Conservation (phyloP, 2,329 filamentous ascomycete genomes). For the Verticillium alfalfae region DNA sequence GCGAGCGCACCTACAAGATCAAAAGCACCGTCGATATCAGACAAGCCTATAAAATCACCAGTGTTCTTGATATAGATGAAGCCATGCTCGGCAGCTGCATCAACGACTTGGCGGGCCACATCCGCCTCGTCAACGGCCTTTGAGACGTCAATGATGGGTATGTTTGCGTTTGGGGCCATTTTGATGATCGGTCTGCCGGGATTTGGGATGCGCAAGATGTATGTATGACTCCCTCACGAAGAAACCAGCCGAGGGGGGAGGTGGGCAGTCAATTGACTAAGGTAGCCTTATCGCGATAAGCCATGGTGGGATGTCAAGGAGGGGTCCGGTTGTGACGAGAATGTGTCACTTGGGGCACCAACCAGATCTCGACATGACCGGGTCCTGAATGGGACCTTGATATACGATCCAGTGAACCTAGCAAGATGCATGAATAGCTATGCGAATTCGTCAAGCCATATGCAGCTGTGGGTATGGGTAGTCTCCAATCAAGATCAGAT, state of each 20-base stretch:
- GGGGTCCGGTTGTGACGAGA: neutral
- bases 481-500: neutral
- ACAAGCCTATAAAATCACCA: slow-evolving; percentile 59
- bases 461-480: too few species aligned
- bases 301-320: neutral
- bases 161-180: slow-evolving; percentile 31
- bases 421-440: neutral
- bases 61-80: slow-evolving; percentile 85
- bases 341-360: neutral
- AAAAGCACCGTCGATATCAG: slow-evolving; percentile 68
- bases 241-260: neutral
- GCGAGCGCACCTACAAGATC: slow-evolving; percentile 49
- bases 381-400: too few species aligned
- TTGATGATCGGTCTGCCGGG: neutral
- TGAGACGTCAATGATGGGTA: slow-evolving; percentile 81
- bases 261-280: neutral
- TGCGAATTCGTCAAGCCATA: too few species aligned
- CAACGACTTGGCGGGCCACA: slow-evolving; percentile 64
- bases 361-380: neutral
- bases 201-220: neutral
- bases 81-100: slow-evolving; percentile 75
- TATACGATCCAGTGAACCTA: neutral
- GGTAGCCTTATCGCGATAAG: neutral
- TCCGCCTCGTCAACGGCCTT: slow-evolving; percentile 45
- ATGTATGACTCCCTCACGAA: neutral